phyloP scores from a whole-genome alignment of 2,329 filamentous ascomycete species.

The Trichoderma citrinoviride region DNA sequence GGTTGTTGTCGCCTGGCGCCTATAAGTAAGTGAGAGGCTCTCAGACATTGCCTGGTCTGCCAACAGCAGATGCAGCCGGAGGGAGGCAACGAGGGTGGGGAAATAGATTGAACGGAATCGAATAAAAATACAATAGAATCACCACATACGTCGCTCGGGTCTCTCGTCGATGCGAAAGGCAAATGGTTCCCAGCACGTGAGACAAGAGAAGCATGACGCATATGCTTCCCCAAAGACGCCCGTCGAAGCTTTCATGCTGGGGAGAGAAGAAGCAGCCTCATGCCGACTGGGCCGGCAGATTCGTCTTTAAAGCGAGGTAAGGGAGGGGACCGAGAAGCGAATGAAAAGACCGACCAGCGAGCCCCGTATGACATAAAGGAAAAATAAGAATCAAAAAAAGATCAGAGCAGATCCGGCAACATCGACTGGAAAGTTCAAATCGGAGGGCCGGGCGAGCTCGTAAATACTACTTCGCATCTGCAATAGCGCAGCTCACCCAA shows the following conservation, averaged over 20 bases:
- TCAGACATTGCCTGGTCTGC: constrained; percentile 27
- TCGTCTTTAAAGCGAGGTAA: constrained; percentile 20
- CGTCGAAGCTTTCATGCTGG: constrained; percentile 43
- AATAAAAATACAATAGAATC: not conserved
- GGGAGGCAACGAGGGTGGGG: constrained; percentile 22
- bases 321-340: constrained; percentile 21
- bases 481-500: constrained; percentile 24
- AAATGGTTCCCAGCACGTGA: constrained; percentile 47
- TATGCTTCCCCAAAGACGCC: constrained; percentile 43
- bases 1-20: constrained; percentile 34
- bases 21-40: constrained; percentile 33
- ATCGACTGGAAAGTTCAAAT: constrained; percentile 18
- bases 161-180: constrained; percentile 41
- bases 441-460: constrained; percentile 21
- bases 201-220: constrained; percentile 47
- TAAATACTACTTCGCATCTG: constrained; percentile 20
- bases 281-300: constrained; percentile 23
- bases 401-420: constrained; percentile 21
- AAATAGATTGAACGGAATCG: constrained; percentile 3
- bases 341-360: constrained; percentile 29
- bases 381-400: not conserved
- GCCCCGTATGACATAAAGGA: constrained; percentile 20
- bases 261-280: constrained; percentile 20
- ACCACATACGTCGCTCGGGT: constrained; percentile 40
- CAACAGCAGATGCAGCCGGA: constrained; percentile 18